Base-by-base conservation (phyloP, 2,329 filamentous ascomycete species). In the Chaetomium sp. region DNA sequence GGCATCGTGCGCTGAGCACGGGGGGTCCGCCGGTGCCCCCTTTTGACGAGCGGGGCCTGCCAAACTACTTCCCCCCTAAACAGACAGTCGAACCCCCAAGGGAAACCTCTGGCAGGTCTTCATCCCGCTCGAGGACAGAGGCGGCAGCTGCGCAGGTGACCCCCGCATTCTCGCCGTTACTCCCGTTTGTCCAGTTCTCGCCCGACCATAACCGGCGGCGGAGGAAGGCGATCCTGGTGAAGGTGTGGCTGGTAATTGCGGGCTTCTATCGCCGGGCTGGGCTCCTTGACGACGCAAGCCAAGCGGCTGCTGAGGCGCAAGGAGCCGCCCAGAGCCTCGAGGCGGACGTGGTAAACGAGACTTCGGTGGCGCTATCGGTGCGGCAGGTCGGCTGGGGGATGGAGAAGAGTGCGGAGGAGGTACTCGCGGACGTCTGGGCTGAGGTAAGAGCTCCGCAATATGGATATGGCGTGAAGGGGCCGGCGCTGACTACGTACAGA, bases 161-260 rank as follows among this genome's bases (percentile, higher is more conserved):
- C 76, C 78, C 27, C 79, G 76, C 81, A 3, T 76, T 81, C 5
- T 78, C 81, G 6, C 79, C 79, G 55, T 74, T 83, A 7, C 73
- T 87, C 51, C 84, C 85, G 0, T 70, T 80, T 19, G 77, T 87
- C 21, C 80, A 84, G 42, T 86, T 87, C 62, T 76, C 85, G 8
- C 83, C 82, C 69, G 82, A 83, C 10, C 82, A 83, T 69, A 78
- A 82, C 67, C 80, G 78, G 68, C 78, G 79, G 33, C 82, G 82
- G 60, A 80, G 84, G 53, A 79, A 77, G 35, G 78, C 79, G 7
- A 79, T 87, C 12, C 75, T 99, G 19, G 81, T 93, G 23, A 90
- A 89, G 69, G 88, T 97, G 35, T 99, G 95, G 95, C 82, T 97
- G 9, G 90, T 95, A 74, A 92, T 97, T 67, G 90, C 92, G 2